phyloP scores from a whole-genome alignment of 257 asterid genomes.

The Fraxinus quadrangulata region DNA sequence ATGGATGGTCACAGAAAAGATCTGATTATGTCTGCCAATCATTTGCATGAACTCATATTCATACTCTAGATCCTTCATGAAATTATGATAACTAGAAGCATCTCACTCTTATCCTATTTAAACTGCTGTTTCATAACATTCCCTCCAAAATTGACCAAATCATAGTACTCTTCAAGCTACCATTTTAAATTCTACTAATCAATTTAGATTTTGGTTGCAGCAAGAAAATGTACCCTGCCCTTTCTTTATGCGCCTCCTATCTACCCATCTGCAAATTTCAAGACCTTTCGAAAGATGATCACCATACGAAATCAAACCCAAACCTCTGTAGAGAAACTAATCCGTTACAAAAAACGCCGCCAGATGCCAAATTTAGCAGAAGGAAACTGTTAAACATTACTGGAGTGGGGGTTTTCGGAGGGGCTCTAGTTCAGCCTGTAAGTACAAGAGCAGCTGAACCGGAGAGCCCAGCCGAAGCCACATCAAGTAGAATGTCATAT shows the following conservation, averaged over 20 bases:
- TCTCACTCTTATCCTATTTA: conserved; percentile 32
- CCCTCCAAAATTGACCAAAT: conserved; percentile 40
- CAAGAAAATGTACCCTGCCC: conserved; percentile 42
- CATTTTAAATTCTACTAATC: background rate
- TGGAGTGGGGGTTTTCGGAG: conserved; percentile 44
- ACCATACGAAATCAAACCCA: conserved; percentile 1
- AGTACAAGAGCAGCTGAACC: conserved; percentile 38
- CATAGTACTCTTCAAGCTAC: background rate
- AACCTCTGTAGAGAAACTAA: background rate
- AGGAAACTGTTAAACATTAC: conserved; percentile 39
- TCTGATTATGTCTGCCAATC: background rate
- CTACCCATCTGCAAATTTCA: conserved; percentile 52
- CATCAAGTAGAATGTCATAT: conserved; percentile 65
- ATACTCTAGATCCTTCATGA: conserved; percentile 50
- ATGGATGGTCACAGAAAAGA: conserved; percentile 43
- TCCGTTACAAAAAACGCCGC: conserved; percentile 24
- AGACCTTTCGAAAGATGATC: conserved; percentile 39
- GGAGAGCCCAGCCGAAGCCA: conserved; percentile 45
- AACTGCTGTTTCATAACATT: conserved; percentile 21
- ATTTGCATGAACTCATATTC: background rate
- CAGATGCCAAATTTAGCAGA: conserved; percentile 35
- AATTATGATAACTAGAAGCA: conserved; percentile 40
- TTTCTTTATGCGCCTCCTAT: conserved; percentile 39
- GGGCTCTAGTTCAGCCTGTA: conserved; percentile 37
- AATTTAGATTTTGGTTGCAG: background rate